Conservation (phyloP, 331 rosid species). For the Malus hybrid region DNA sequence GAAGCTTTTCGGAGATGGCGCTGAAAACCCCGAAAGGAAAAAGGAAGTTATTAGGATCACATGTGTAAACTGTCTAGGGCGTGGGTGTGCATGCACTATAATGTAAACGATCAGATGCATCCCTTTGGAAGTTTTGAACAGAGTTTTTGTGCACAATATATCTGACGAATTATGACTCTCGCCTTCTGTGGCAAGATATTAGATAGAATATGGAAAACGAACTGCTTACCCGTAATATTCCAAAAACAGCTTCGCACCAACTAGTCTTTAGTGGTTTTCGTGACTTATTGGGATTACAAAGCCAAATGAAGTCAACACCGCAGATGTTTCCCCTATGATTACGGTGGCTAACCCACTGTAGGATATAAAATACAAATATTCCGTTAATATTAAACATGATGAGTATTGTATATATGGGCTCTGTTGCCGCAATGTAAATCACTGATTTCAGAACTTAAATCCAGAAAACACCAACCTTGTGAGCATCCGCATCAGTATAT, state of each 20-base stretch:
- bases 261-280: slow-evolving; percentile 9
- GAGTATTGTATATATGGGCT: background rate
- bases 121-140: background rate
- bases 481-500: slow-evolving; percentile 66
- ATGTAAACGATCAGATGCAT: background rate
- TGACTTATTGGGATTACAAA: no score
- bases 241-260: slow-evolving; percentile 89
- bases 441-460: background rate
- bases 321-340: slow-evolving; percentile 7
- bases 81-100: background rate
- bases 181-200: background rate
- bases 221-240: slow-evolving; percentile 58
- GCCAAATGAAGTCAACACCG: no score
- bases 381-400: background rate
- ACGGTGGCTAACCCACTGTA: slow-evolving; percentile 95
- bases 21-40: slow-evolving; percentile 27
- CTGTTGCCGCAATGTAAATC: background rate
- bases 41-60: background rate
- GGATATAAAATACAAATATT: background rate
- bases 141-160: background rate
- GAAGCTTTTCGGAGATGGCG: slow-evolving; percentile 62
- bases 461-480: slow-evolving; percentile 47
- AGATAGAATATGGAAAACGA: background rate
- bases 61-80: background rate
- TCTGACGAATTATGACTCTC: background rate